Evolutionary conservation across 129 eudicot species (phyloP).

Genomic region (Smallanthus sonchifolius): DNA sequence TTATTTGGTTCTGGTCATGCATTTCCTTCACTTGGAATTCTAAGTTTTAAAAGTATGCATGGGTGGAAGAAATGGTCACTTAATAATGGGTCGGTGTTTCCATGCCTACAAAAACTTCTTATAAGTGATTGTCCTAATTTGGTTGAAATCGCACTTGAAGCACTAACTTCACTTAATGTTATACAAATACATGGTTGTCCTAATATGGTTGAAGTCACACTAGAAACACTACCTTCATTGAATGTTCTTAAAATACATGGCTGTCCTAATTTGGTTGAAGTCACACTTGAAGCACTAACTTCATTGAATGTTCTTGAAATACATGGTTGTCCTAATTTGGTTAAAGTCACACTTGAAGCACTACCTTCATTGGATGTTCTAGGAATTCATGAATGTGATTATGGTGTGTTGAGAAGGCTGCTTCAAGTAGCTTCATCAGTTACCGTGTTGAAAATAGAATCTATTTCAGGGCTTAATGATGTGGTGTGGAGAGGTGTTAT

Average conservation of each 20-base stretch:
- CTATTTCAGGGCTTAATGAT: not conserved
- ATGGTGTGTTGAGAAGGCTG: no score
- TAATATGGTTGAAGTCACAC: not conserved
- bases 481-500: not conserved
- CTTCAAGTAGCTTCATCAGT: not conserved
- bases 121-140: not conserved
- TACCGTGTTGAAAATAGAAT: not conserved
- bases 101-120: not conserved
- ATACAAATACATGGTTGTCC: no score
- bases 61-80: not conserved
- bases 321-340: no score
- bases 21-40: not conserved
- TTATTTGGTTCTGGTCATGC: not conserved
- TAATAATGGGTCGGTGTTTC: not conserved
- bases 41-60: not conserved
- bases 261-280: no score
- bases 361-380: no score
- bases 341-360: no score
- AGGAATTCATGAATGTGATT: no score
- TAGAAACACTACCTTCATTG: no score
- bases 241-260: no score
- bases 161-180: not conserved
- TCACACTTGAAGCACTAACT: no score
- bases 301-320: no score
- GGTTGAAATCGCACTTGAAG: not conserved